These are phyloP conservation scores for Aspergillus heteromorphus DNA, from an alignment of 495 filamentous ascomycete species.

Conservation along the genomic window DNA sequence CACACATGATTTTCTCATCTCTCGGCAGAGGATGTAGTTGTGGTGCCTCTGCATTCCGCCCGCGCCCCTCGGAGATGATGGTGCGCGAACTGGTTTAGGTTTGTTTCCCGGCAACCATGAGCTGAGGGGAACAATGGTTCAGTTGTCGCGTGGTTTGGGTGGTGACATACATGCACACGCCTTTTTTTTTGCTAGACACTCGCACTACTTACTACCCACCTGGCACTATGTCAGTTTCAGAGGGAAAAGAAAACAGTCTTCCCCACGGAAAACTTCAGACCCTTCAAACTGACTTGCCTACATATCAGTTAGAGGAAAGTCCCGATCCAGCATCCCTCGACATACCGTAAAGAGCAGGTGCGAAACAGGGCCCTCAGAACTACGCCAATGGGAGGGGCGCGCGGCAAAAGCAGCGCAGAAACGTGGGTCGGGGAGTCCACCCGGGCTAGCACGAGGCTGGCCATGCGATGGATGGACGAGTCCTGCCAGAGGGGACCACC, in stretches of 20 bases:
- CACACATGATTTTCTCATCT: background rate
- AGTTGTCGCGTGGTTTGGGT: background rate
- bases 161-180: background rate
- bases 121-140: background rate
- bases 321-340: background rate
- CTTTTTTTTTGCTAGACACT: too few relatives aligned
- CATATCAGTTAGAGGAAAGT: too few relatives aligned
- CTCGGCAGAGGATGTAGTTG: background rate
- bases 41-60: background rate
- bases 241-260: background rate
- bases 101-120: background rate
- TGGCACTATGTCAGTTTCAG: too few relatives aligned
- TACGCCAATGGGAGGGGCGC: background rate
- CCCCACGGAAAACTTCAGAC: background rate
- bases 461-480: conserved; percentile 4
- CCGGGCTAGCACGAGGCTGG: conserved; percentile 11
- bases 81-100: background rate
- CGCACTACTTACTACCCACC: background rate
- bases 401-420: background rate
- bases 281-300: too few relatives aligned
- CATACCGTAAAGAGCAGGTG: conserved; percentile 3
- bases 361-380: background rate
- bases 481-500: background rate
- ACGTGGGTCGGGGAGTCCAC: conserved; percentile 9
- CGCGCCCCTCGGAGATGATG: background rate